These are phyloP conservation scores for Alternaria conjuncta DNA, from an alignment of 2,329 filamentous ascomycete species.

Conservation along the genomic window DNA sequence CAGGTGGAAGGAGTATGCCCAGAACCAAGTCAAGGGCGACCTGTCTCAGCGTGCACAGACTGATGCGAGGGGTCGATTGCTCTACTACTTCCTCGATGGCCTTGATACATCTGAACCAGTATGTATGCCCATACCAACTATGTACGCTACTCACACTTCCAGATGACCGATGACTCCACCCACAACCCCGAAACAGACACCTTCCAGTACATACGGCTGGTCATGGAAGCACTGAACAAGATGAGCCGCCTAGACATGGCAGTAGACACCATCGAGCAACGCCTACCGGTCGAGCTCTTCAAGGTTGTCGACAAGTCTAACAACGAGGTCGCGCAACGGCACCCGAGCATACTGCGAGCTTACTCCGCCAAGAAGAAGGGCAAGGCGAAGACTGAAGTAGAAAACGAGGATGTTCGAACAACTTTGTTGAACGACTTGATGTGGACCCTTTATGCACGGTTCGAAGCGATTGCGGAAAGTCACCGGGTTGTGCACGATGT, in stretches of 20 bases:
- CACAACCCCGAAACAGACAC: slow-evolving; percentile 96
- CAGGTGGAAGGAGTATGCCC: slow-evolving; percentile 84
- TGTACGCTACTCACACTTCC: slow-evolving; percentile 24
- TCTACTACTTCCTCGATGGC: slow-evolving; percentile 64
- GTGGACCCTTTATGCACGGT: slow-evolving; percentile 93
- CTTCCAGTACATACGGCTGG: slow-evolving; percentile 86
- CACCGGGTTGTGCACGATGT: slow-evolving; percentile 94
- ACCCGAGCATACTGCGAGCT: slow-evolving; percentile 76
- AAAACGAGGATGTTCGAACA: slow-evolving; percentile 74
- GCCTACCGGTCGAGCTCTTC: slow-evolving; percentile 92
- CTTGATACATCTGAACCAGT: slow-evolving; percentile 58
- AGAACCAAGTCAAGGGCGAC: slow-evolving; percentile 62
- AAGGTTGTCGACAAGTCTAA: slow-evolving; percentile 94
- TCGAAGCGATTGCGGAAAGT: slow-evolving; percentile 94
- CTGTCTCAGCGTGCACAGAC: slow-evolving; percentile 40
- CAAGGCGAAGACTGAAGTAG: slow-evolving; percentile 66
- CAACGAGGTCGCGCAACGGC: slow-evolving; percentile 88
- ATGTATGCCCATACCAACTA: slow-evolving; percentile 9
- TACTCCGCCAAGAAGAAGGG: slow-evolving; percentile 60
- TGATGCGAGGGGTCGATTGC: slow-evolving; percentile 57
- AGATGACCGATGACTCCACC: slow-evolving; percentile 82
- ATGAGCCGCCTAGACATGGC: slow-evolving; percentile 85
- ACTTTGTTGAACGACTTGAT: slow-evolving; percentile 90
- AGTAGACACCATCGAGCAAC: slow-evolving; percentile 88
- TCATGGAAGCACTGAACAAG: slow-evolving; percentile 89